Conservation (phyloP, 441 rosid species). For the Kokia cookei region DNA sequence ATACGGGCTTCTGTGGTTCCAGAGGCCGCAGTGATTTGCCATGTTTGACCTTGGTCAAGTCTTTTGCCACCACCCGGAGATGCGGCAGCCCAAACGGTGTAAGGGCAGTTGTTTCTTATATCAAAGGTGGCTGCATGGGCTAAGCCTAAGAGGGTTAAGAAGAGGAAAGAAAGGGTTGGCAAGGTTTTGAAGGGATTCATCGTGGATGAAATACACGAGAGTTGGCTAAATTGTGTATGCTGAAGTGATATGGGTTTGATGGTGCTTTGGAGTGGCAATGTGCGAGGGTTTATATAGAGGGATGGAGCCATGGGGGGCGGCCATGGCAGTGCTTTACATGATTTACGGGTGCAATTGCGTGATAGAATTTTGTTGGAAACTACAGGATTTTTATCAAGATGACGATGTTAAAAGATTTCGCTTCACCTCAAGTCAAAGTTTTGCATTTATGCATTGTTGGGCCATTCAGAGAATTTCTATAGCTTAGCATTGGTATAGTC, state of each 20-base stretch:
- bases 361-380: not conserved
- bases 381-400: not conserved
- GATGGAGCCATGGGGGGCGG: not conserved
- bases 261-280: not conserved
- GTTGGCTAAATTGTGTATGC: not conserved
- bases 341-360: not conserved
- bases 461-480: not conserved
- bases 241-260: not conserved
- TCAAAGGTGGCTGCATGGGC: slow-evolving; percentile 28
- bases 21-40: slow-evolving; percentile 10
- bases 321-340: not conserved
- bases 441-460: not conserved
- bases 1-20: slow-evolving; percentile 24
- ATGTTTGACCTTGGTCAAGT: slow-evolving; percentile 9
- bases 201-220: not conserved
- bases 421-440: not conserved
- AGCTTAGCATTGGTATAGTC: too few species aligned
- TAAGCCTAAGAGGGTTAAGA: not conserved
- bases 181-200: not conserved
- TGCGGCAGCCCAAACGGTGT: slow-evolving; percentile 33
- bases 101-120: slow-evolving; percentile 27
- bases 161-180: slow-evolving; percentile 3
- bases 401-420: not conserved
- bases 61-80: slow-evolving; percentile 34
- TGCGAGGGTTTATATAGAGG: not conserved